Evolutionary conservation across 768 basidiomycete genomes (phyloP).

Genomic region (Multifurca ochricompacta): DNA sequence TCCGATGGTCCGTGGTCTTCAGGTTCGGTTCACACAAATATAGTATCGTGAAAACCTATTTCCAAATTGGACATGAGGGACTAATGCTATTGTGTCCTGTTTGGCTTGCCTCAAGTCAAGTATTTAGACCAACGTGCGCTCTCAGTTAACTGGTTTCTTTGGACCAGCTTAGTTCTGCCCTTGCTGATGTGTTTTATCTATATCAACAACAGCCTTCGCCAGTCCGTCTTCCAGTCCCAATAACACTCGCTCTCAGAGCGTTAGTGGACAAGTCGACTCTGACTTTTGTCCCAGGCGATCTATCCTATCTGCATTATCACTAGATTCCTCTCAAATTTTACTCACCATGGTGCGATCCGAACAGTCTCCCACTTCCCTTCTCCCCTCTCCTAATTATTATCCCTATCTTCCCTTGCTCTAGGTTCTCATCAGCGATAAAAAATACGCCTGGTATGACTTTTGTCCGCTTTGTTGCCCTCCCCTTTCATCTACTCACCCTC

Average conservation of each 20-base stretch:
- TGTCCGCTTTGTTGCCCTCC: not conserved
- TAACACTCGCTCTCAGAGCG: slow-evolving; percentile 23
- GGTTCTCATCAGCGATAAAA: slow-evolving; percentile 72
- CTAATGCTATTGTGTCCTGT: slow-evolving; percentile 19
- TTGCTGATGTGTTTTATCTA: slow-evolving; percentile 21
- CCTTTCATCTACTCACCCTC: slow-evolving; percentile 14
- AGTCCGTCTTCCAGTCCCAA: slow-evolving; percentile 20
- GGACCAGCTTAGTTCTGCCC: slow-evolving; percentile 9
- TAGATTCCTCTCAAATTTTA: not conserved
- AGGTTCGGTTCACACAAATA: too few relatives aligned
- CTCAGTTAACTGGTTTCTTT: not conserved
- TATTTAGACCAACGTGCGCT: slow-evolving; percentile 19
- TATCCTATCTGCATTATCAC: not conserved
- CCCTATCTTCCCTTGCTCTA: slow-evolving; percentile 15
- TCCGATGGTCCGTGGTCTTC: too few relatives aligned
- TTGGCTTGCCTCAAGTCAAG: slow-evolving; percentile 3
- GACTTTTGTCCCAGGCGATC: slow-evolving; percentile 19
- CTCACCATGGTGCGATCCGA: slow-evolving; percentile 13
- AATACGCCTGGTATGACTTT: slow-evolving; percentile 59
- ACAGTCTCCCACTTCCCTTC: not conserved
- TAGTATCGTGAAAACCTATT: slow-evolving; percentile 3
- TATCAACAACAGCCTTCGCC: slow-evolving; percentile 11
- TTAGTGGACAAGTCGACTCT: slow-evolving; percentile 20
- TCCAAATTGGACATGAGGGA: not conserved
- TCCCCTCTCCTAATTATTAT: not conserved